phyloP scores from a whole-genome alignment of 306 rosid genomes.

The Inga laurina region DNA sequence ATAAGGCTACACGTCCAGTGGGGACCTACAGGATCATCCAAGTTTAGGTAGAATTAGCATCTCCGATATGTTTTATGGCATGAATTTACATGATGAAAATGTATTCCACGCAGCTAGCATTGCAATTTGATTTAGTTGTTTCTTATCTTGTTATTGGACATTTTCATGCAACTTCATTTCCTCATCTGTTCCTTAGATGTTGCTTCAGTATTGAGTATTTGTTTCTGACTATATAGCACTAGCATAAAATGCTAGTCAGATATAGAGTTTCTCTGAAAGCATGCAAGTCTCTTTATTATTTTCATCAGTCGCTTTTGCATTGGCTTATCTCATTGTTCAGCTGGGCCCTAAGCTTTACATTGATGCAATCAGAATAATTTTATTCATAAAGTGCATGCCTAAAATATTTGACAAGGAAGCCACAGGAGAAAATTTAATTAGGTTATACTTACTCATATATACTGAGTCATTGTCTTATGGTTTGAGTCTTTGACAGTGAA shows the following conservation, averaged over 20 bases:
- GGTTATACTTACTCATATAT: background rate
- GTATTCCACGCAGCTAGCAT: conserved; percentile 2
- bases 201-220: background rate
- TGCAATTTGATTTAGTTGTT: conserved; percentile 13
- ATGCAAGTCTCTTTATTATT: background rate
- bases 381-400: conserved; percentile 3
- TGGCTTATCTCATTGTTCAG: background rate
- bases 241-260: background rate
- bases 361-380: background rate
- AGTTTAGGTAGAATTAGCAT: conserved; percentile 46
- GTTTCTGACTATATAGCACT: background rate
- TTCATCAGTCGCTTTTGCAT: background rate
- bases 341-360: background rate
- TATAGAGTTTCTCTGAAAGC: background rate
- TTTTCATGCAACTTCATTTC: background rate
- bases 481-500: conserved; percentile 5
- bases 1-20: conserved; percentile 45
- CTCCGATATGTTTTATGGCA: conserved; percentile 32
- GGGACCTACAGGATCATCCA: conserved; percentile 43
- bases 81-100: conserved; percentile 22
- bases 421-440: background rate
- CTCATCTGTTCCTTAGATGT: background rate
- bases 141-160: conserved; percentile 24
- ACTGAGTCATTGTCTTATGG: background rate
- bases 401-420: conserved; percentile 11